Base-by-base conservation (phyloP, 2,329 filamentous ascomycete genomes). In the Magnaporthiopsis incrustans region DNA sequence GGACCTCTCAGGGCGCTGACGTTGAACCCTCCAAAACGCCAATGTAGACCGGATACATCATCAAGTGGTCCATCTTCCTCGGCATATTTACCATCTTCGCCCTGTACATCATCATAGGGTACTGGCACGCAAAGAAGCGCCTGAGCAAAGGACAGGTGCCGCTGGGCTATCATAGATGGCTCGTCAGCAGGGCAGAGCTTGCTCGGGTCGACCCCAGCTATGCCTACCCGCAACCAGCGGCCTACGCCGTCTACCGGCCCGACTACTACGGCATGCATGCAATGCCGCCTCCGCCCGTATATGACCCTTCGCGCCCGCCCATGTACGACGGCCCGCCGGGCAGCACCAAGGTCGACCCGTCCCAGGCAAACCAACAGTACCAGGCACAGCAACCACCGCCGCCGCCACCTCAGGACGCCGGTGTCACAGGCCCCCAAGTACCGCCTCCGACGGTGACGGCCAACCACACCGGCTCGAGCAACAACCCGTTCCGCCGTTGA, bases 31-130 rank as follows among this genome's bases (percentile, higher is more conserved):
- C 8, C 6, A 30, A 22, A 25, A 44, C 18, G 2, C 25, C 15
- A n/a, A 14, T 15, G 38, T 25, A 89, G 86, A 82, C 81, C 50
- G 88, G 85, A 64, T 75, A 82, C 64, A 87, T 88, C 65, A 78
- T 92, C 70, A 90, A 91, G 75, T 94, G 89, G 85, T 80, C 82
- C 60, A 76, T 94, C 66, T 85, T 93, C 71, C 82, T 84, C 66
- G 77, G 79, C 67, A 73, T 94, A 68, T 78, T 90, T 69, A 65
- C 81, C 64, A 64, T 86, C 66, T 75, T 91, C 70, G 73, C 85
- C 63, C 70, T 80, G 57, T 91, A 87, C 79, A 79, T 92, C 70
- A 68, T 90, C 63, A 79, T 85, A 65, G 89, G 89, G 66, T 89
- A 89, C 73, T 76, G 84, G 60, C 91, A 94, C 75, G 91, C 90